Evolutionary conservation across 1,284 basidiomycete genomes (phyloP), one percentile per base, ranked within the genome.

Genomic region (Limonomyces culmigenus): DNA sequence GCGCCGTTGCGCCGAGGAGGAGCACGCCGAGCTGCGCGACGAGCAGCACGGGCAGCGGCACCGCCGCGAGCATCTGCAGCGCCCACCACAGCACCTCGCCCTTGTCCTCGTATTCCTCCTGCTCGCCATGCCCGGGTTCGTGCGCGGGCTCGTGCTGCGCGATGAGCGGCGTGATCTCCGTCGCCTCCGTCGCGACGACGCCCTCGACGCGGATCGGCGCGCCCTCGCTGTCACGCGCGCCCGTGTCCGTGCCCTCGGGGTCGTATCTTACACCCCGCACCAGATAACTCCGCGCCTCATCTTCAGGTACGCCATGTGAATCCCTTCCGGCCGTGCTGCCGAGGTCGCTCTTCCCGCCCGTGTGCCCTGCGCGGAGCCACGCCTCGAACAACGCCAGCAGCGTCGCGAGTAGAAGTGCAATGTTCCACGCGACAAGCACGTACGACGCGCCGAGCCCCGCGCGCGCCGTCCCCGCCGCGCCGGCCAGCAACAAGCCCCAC

Each of bases 31-130:
- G 54, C 43, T 80, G 74, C 33, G 57, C 60, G n/a, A 74, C 42
- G 31, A 80, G 45, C 14, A 74, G 59, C 12, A 71, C 60, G 0
- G 74, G 70, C 2, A 72, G 41, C 1, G 72, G 69, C 3, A 79
- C 62, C 0, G 65, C 58, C 13, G 78, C 40, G 5, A 78, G 33
- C 30, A 76, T 50, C 46, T 81, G 71, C 16, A 67, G 42, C 25
- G 75, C 60, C 76, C 79, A 83, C 63, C 70, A 75, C 25, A 62
- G 60, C 29, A 62, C 56, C 39, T 60, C 55, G 25, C n/a, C 25
- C 8, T 27, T 27, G 14, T 47, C 47, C 25, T 52, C 51, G 39
- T 44, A 51, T 33, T 38, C n/a, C 36, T 41, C 32, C 25, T 27
- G 8, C 25, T 8, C 25, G n/a, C 10, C n/a, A 8, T 8, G 10